Conservation (phyloP, 805 yeast genomes). For the Candida maris region DNA sequence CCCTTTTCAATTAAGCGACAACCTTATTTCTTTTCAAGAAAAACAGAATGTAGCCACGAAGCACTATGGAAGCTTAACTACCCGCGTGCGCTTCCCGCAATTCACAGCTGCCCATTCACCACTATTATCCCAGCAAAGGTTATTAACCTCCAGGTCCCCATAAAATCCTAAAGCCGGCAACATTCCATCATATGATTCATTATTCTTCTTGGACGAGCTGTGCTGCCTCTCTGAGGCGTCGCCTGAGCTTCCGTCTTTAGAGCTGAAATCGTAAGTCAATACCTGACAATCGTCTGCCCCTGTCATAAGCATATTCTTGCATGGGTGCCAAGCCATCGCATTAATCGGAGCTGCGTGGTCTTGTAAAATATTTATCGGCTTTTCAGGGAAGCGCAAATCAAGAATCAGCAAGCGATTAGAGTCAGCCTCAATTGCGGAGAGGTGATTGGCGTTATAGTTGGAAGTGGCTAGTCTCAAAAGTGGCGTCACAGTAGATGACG, state of each 20-base stretch:
- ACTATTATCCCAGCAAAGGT: conserved; percentile 63
- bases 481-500: conserved; percentile 43
- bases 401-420: conserved; percentile 63
- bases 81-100: conserved; percentile 66
- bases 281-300: conserved; percentile 77
- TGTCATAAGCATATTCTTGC: conserved; percentile 53
- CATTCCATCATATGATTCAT: not conserved
- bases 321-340: conserved; percentile 81
- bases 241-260: conserved; percentile 11
- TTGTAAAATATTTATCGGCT: conserved; percentile 66
- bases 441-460: conserved; percentile 72
- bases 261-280: conserved; percentile 59
- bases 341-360: conserved; percentile 71
- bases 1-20: too few species aligned
- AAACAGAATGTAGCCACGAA: not conserved
- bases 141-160: conserved; percentile 71
- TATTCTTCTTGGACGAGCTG: conserved; percentile 5
- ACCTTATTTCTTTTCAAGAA: too few species aligned
- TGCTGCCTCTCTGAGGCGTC: not conserved
- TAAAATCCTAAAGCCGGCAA: conserved; percentile 41
- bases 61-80: conserved; percentile 34
- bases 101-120: conserved; percentile 84
- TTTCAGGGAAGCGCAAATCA: conserved; percentile 86
- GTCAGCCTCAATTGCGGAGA: conserved; percentile 78
- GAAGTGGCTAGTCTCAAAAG: conserved; percentile 74